These are phyloP conservation scores for Yamadazyma tumulicola DNA, from an alignment of 805 yeast genomes.

Conservation along the genomic window DNA sequence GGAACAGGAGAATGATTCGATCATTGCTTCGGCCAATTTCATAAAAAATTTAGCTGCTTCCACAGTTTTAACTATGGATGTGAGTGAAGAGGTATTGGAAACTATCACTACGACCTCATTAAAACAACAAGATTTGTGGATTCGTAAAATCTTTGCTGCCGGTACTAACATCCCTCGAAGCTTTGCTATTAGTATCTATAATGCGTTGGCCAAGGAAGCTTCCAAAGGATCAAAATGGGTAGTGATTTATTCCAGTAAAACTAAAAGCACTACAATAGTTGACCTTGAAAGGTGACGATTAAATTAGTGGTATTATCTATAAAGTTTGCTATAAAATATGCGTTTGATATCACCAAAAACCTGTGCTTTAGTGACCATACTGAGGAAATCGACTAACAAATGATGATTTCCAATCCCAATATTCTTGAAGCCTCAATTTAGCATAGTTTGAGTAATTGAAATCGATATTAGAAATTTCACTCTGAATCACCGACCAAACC, in stretches of 20 bases:
- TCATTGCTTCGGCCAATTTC: conserved; percentile 52
- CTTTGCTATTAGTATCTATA: conserved; percentile 71
- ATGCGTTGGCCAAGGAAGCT: conserved; percentile 69
- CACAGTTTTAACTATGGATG: conserved; percentile 77
- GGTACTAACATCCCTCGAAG: conserved; percentile 76
- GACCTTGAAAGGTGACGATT: conserved; percentile 37
- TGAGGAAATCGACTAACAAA: no score
- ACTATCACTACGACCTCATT: conserved; percentile 76
- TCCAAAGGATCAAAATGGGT: conserved; percentile 72
- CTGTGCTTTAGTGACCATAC: not conserved
- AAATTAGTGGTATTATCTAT: no score
- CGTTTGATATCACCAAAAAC: no score
- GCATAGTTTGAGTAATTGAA: conserved; percentile 67
- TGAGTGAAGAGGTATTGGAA: conserved; percentile 78
- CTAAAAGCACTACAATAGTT: conserved; percentile 53
- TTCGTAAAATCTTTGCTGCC: conserved; percentile 77
- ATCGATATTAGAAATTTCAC: conserved; percentile 64
- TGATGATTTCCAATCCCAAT: conserved; percentile 63
- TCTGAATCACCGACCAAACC: conserved; percentile 76
- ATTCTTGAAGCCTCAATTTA: conserved; percentile 57
- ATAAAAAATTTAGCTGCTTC: conserved; percentile 56
- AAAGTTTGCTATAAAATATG: no score
- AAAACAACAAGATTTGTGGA: conserved; percentile 77
- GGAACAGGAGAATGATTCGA: conserved; percentile 72
- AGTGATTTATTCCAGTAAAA: conserved; percentile 71